Conservation (phyloP, 257 asterid genomes). For the Solanum piurae region DNA sequence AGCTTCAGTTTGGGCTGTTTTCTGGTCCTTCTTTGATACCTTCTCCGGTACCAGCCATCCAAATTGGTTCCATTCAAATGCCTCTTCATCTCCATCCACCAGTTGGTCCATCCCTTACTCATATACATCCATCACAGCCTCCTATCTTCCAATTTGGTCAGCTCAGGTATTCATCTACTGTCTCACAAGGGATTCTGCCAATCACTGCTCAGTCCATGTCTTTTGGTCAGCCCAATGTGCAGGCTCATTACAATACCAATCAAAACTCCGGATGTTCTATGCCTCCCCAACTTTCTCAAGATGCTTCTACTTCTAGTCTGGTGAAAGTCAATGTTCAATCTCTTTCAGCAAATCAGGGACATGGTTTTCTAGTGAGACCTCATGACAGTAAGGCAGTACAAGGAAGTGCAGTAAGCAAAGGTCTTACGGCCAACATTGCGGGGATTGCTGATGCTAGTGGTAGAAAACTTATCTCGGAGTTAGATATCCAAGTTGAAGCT, state of each 20-base stretch:
- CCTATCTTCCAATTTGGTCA: conserved; percentile 84
- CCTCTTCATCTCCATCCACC: conserved; percentile 81
- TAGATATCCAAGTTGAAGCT: conserved; percentile 30
- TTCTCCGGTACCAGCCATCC: conserved; percentile 90
- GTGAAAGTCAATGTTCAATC: conserved; percentile 22
- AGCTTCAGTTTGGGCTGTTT: conserved; percentile 94
- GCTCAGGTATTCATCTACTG: conserved; percentile 55
- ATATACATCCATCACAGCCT: conserved; percentile 64
- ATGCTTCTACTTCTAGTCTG: conserved; percentile 23
- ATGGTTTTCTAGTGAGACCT: conserved; percentile 28
- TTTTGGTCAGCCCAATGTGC: conserved; percentile 54
- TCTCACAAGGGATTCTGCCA: conserved; percentile 60
- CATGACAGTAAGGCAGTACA: conserved; percentile 19
- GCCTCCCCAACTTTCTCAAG: conserved; percentile 32
- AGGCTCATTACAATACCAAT: conserved; percentile 27
- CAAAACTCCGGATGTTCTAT: conserved; percentile 33
- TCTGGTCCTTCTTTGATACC: conserved; percentile 91
- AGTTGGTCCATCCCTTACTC: conserved; percentile 55
- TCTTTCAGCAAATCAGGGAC: conserved; percentile 24
- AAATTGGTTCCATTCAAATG: conserved; percentile 98
- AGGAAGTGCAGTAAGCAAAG: conserved; percentile 9
- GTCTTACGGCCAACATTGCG: conserved; percentile 11
- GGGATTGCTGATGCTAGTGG: conserved; percentile 24
- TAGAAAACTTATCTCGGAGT: conserved; percentile 18
- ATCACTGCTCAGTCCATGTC: conserved; percentile 48